A percentile compares a stretch with the other conserved stretches of the same genome.
Conservation (phyloP, 2,329 filamentous ascomycete species). For the Fusarium foetens region DNA sequence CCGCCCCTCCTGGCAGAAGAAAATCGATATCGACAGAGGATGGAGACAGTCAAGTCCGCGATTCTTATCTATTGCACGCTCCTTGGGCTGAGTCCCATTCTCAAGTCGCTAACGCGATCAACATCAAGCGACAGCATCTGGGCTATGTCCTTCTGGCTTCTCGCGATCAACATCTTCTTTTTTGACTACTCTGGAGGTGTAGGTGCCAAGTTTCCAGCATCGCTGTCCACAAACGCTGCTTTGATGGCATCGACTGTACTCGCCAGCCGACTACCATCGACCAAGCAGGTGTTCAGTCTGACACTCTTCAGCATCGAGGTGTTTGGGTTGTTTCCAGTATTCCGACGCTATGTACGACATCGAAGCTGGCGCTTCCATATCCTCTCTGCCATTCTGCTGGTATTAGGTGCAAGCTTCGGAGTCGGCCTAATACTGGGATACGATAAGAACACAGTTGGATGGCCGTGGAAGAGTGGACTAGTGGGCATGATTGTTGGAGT, state of each 20-base stretch:
- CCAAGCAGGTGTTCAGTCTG: constrained; percentile 92
- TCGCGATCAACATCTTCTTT: constrained; percentile 96
- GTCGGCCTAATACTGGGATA: constrained; percentile 71
- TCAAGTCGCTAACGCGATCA: constrained; percentile 94
- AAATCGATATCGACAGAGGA: constrained; percentile 60
- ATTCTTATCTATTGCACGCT: constrained; percentile 93
- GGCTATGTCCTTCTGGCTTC: constrained; percentile 93
- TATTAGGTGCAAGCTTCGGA: constrained; percentile 82
- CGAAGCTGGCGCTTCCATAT: constrained; percentile 86
- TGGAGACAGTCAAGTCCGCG: constrained; percentile 91
- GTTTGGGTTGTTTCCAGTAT: constrained; percentile 97
- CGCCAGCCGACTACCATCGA: constrained; percentile 87
- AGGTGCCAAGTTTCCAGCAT: constrained; percentile 73
- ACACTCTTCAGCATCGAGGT: constrained; percentile 98
- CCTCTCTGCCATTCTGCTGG: constrained; percentile 76
- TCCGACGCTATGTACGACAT: constrained; percentile 86
- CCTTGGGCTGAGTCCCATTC: constrained; percentile 90
- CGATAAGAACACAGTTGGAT: constrained; percentile 50
- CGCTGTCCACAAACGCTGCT: constrained; percentile 91
- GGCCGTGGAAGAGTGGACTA: constrained; percentile 66
- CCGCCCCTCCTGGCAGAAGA: constrained; percentile 48
- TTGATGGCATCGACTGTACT: constrained; percentile 96
- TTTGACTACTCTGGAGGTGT: constrained; percentile 90
- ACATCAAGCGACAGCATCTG: constrained; percentile 96
- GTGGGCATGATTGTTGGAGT: constrained; percentile 81